These are phyloP conservation scores for Lepidopterella palustris DNA, from an alignment of 495 filamentous ascomycete species.

Conservation along the genomic window DNA sequence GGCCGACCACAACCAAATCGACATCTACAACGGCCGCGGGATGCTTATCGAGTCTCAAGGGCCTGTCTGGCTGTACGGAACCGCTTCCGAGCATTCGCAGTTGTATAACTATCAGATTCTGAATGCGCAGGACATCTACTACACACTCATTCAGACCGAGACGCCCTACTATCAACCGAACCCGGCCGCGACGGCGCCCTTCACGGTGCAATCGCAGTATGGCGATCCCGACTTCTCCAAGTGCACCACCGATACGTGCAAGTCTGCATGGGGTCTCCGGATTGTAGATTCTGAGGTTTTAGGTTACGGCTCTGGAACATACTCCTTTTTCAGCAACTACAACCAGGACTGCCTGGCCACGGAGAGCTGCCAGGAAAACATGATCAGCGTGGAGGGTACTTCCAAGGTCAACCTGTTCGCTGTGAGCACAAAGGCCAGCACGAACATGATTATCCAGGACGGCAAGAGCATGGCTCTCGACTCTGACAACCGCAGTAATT, in stretches of 20 bases:
- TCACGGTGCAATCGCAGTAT: conserved; percentile 28
- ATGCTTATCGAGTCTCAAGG: conserved; percentile 49
- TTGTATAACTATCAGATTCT: conserved; percentile 79
- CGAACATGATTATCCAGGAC: conserved; percentile 74
- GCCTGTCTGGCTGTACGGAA: conserved; percentile 60
- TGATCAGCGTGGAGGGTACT: conserved; percentile 70
- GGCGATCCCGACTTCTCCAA: conserved; percentile 37
- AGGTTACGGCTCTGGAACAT: conserved; percentile 39
- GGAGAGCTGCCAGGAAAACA: conserved; percentile 78
- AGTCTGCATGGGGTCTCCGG: conserved; percentile 50
- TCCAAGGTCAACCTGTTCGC: conserved; percentile 65
- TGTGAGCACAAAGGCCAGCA: conserved; percentile 79
- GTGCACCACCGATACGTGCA: conserved; percentile 36
- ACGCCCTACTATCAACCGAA: conserved; percentile 49
- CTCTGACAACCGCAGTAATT: conserved; percentile 36
- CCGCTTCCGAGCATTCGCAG: conserved; percentile 66
- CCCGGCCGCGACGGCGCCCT: conserved; percentile 32
- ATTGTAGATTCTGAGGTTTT: conserved; percentile 35
- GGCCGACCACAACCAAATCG: conserved; percentile 35
- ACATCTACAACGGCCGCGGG: conserved; percentile 42
- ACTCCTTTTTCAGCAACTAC: conserved; percentile 55
- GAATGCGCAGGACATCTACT: conserved; percentile 62
- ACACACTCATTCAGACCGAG: conserved; percentile 77
- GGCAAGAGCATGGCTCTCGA: conserved; percentile 24
- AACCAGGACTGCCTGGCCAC: conserved; percentile 65